Percentiles rank a stretch among this genome's conserved stretches.
Conservation (phyloP, 495 filamentous ascomycete genomes). For the Penicillium flavigenum region DNA sequence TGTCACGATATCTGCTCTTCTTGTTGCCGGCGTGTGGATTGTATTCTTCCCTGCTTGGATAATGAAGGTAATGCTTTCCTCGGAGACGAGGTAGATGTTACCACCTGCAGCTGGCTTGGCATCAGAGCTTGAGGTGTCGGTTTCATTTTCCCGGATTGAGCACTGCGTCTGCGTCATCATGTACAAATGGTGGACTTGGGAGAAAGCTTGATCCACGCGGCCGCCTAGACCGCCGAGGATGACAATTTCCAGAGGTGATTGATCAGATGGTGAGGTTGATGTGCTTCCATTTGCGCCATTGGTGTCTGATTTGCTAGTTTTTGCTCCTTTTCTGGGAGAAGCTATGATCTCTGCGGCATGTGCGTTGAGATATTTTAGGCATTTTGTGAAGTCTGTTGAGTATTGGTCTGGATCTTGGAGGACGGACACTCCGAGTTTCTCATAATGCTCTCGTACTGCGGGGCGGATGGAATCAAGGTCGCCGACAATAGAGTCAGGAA, state of each 20-base stretch:
- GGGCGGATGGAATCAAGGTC: conserved; percentile 81
- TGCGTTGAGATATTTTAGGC: conserved; percentile 60
- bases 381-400: conserved; percentile 80
- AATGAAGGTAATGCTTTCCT: conserved; percentile 77
- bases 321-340: conserved; percentile 15
- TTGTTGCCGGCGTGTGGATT: conserved; percentile 60
- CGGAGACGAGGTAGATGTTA: conserved; percentile 69
- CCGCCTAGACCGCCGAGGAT: conserved; percentile 84
- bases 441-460: conserved; percentile 60
- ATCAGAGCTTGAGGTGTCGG: not conserved
- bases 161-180: conserved; percentile 34
- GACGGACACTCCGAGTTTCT: conserved; percentile 50
- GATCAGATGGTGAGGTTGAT: not conserved
- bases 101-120: conserved; percentile 19
- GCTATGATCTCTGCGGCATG: conserved; percentile 33
- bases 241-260: conserved; percentile 51
- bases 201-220: conserved; percentile 87
- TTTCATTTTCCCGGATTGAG: conserved; percentile 16
- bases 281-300: not conserved
- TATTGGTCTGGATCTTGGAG: conserved; percentile 73
- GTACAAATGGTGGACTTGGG: conserved; percentile 78
- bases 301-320: conserved; percentile 5
- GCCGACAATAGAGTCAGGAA: conserved; percentile 73
- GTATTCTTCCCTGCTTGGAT: conserved; percentile 64
- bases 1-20: conserved; percentile 15